Conservation (phyloP, 2,329 filamentous ascomycete species). For the Podosphaera fusca region DNA sequence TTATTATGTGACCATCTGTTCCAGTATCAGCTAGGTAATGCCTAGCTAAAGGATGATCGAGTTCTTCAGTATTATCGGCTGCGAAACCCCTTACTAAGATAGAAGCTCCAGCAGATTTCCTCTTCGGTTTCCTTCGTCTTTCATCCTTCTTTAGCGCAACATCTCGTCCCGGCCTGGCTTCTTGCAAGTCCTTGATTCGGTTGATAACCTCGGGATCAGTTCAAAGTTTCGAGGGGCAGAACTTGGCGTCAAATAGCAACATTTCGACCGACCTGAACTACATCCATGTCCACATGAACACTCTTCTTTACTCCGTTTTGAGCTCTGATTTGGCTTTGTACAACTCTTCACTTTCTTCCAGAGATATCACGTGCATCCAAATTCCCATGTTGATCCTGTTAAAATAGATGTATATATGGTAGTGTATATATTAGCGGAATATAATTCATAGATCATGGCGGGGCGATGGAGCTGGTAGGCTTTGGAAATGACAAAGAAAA, state of each 20-base stretch:
- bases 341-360: background rate
- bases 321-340: background rate
- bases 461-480: no score
- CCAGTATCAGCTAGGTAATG: background rate
- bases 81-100: background rate
- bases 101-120: background rate
- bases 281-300: no score
- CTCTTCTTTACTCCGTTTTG: background rate
- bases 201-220: background rate
- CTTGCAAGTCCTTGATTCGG: background rate
- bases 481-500: no score
- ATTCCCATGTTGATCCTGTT: background rate
- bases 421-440: no score
- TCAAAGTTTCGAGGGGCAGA: background rate
- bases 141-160: background rate
- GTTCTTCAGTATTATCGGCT: background rate
- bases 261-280: no score
- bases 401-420: no score
- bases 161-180: background rate
- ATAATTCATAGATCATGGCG: no score
- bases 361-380: background rate
- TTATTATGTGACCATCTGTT: background rate
- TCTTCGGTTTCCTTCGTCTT: no score
- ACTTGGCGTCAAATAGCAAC: background rate
- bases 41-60: background rate